Evolutionary conservation across 129 eudicot species (phyloP).

Genomic region (Artemisia tridentata): DNA sequence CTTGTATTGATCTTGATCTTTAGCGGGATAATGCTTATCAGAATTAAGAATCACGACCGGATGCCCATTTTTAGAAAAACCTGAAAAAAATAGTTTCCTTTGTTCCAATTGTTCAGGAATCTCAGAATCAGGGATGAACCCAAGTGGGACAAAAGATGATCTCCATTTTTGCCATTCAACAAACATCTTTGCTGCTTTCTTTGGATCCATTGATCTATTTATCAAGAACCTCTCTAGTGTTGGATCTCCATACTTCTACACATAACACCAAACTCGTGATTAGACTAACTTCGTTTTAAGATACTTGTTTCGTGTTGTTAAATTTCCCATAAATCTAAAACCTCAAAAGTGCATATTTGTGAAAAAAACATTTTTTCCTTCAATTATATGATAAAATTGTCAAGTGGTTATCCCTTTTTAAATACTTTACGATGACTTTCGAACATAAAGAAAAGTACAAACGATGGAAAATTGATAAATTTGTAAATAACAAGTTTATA

Average conservation of each 20-base stretch:
- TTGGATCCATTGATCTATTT: conserved; percentile 52
- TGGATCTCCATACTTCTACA: conserved; percentile 41
- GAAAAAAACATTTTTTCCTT: too few relatives aligned
- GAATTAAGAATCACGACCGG: conserved; percentile 37
- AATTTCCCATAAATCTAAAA: too few relatives aligned
- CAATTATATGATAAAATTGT: too few relatives aligned
- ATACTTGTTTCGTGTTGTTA: too few relatives aligned
- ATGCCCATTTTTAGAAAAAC: conserved; percentile 32
- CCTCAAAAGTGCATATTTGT: too few relatives aligned
- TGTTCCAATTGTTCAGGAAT: conserved; percentile 36
- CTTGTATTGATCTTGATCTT: conserved; percentile 47
- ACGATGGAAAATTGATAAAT: too few relatives aligned
- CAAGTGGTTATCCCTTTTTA: too few relatives aligned
- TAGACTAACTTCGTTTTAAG: too few relatives aligned
- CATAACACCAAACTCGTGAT: background rate
- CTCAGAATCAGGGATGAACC: conserved; percentile 45
- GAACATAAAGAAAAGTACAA: too few relatives aligned
- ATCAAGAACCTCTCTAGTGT: conserved; percentile 57
- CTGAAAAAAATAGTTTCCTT: conserved; percentile 39
- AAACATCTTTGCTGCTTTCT: conserved; percentile 56
- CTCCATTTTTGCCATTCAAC: conserved; percentile 60
- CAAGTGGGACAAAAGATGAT: conserved; percentile 40
- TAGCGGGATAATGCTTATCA: conserved; percentile 38
- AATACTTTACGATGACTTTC: too few relatives aligned
- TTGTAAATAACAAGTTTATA: too few relatives aligned